A percentile compares a stretch with the other conserved stretches of the same genome.
Conservation (phyloP, 179 eudicot genomes). For the Pouteria campechiana region DNA sequence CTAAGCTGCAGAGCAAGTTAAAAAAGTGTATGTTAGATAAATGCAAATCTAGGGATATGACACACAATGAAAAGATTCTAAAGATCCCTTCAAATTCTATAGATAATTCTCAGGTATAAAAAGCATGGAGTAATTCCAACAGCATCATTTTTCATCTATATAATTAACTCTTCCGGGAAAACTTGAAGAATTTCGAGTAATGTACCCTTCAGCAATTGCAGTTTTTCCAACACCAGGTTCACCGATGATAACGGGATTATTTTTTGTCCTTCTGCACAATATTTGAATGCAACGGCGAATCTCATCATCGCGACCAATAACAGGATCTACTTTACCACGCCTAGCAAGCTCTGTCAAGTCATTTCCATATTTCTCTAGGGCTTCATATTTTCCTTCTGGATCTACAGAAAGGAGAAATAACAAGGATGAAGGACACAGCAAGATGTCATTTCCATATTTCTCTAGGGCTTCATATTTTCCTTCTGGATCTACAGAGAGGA, state of each 20-base stretch:
- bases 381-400: conserved; percentile 93
- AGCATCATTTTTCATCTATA: too few species aligned
- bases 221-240: conserved; percentile 99
- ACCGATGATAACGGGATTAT: conserved; percentile 97
- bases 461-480: conserved; percentile 93
- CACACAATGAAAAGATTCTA: background rate
- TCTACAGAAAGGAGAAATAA: conserved; percentile 19
- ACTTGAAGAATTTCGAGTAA: background rate
- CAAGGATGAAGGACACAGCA: too few species aligned
- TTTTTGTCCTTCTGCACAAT: conserved; percentile 84
- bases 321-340: conserved; percentile 97
- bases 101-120: too few species aligned
- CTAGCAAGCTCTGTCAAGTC: conserved; percentile 92
- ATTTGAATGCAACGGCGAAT: conserved; percentile 96
- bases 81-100: too few species aligned
- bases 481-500: conserved; percentile 54
- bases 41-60: background rate
- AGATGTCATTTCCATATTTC: conserved; percentile 91
- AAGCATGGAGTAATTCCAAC: background rate
- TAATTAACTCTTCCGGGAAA: too few species aligned
- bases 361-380: conserved; percentile 90
- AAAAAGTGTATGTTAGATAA: background rate
- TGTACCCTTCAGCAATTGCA: conserved; percentile 98
- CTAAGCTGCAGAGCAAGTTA: conserved; percentile 52
- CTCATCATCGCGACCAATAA: conserved; percentile 96